A percentile compares a stretch with the other conserved stretches of the same genome.
These are phyloP conservation scores for Abortiporus biennis DNA, from an alignment of 1,284 basidiomycete genomes.

Conservation along the genomic window DNA sequence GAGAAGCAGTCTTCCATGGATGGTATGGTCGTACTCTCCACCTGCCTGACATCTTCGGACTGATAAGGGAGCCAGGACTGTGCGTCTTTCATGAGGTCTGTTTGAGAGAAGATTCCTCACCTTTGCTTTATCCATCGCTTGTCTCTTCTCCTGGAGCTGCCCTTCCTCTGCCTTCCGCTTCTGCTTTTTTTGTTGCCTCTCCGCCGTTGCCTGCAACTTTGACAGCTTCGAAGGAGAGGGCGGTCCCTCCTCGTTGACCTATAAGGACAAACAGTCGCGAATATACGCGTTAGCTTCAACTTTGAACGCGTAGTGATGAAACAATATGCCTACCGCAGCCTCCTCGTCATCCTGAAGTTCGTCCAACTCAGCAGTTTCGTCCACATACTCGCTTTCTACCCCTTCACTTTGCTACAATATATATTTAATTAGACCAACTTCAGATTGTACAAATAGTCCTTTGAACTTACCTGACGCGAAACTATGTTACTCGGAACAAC, in stretches of 20 bases:
- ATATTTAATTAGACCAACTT: no score
- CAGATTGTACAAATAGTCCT: no score
- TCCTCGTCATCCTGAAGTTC: constrained; percentile 58
- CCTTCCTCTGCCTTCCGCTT: constrained; percentile 66
- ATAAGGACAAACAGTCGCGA: background rate
- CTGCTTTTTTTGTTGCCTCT: constrained; percentile 48
- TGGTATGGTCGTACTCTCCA: no score
- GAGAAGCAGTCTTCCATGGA: no score
- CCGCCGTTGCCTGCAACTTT: constrained; percentile 33
- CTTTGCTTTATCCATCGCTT: constrained; percentile 82
- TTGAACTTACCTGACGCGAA: constrained; percentile 59
- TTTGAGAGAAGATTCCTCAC: constrained; percentile 35
- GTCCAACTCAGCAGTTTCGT: constrained; percentile 52
- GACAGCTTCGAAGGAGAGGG: constrained; percentile 33
- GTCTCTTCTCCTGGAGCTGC: constrained; percentile 58
- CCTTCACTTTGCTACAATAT: constrained; percentile 60
- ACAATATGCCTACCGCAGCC: constrained; percentile 29
- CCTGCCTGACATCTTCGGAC: no score
- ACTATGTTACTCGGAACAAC: constrained; percentile 80
- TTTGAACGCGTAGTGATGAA: constrained; percentile 8
- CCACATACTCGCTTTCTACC: constrained; percentile 58
- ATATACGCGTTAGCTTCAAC: constrained; percentile 15
- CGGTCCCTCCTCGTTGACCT: constrained; percentile 23
- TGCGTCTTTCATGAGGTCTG: no score
- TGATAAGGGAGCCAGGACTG: no score